A percentile compares a stretch with the other conserved stretches of the same genome.
Evolutionary conservation across 371 early-diverging fungal genomes (phyloP).

Genomic region (Mucor sp.): DNA sequence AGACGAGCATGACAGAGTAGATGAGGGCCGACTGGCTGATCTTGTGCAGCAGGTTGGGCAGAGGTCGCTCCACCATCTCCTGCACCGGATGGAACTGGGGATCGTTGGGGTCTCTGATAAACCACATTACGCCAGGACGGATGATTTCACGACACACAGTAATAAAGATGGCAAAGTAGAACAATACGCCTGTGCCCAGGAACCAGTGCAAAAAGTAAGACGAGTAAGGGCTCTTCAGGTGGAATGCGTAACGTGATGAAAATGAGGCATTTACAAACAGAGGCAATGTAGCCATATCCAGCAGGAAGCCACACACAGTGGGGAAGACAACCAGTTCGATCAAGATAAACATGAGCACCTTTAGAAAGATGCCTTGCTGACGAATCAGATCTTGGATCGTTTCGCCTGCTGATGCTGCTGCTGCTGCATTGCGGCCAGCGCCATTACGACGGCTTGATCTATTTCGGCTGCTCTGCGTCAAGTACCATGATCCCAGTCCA

Average conservation of each 20-base stretch:
- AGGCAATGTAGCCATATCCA: slow-evolving; percentile 84
- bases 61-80: slow-evolving; percentile 84
- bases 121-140: slow-evolving; percentile 95
- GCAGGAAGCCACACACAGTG: slow-evolving; percentile 79
- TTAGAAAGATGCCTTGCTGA: slow-evolving; percentile 64
- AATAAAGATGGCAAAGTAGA: slow-evolving; percentile 87
- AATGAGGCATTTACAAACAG: slow-evolving; percentile 70
- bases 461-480: slow-evolving; percentile 31
- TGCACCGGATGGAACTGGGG: slow-evolving; percentile 91
- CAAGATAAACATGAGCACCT: slow-evolving; percentile 78
- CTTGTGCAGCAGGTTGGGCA: slow-evolving; percentile 74
- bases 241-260: slow-evolving; percentile 59
- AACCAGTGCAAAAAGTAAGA: slow-evolving; percentile 88
- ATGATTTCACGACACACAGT: slow-evolving; percentile 78
- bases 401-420: slow-evolving; percentile 28
- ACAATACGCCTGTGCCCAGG: slow-evolving; percentile 90
- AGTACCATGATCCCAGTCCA: slow-evolving; percentile 52
- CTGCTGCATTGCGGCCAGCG: not conserved
- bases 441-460: not conserved
- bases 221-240: slow-evolving; percentile 66
- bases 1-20: slow-evolving; percentile 75
- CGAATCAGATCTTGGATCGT: slow-evolving; percentile 53
- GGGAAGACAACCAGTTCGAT: slow-evolving; percentile 90
- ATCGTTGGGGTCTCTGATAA: slow-evolving; percentile 95
- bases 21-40: slow-evolving; percentile 77